These are phyloP conservation scores for Cystofilobasidium ferigula DNA, from an alignment of 768 basidiomycete species.

Conservation along the genomic window DNA sequence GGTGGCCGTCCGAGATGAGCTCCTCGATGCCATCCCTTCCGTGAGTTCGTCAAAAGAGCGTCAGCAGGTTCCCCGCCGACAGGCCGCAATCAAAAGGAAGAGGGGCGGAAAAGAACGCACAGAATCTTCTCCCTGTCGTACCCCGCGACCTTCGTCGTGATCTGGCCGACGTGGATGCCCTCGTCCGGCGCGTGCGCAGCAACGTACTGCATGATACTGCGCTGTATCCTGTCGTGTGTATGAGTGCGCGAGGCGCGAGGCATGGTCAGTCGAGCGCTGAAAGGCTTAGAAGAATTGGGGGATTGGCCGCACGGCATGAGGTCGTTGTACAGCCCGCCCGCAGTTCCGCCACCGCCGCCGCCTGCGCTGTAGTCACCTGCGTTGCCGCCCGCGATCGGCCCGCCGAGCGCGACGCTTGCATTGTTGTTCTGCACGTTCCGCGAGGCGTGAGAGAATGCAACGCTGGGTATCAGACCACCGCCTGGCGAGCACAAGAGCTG, in stretches of 20 bases:
- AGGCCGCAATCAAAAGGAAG: no score
- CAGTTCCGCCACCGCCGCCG: slow-evolving; percentile 48
- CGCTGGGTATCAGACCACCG: not conserved
- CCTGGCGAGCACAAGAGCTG: no score
- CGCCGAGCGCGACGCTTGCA: slow-evolving; percentile 27
- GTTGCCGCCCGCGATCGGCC: slow-evolving; percentile 51
- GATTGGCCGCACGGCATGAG: slow-evolving; percentile 7
- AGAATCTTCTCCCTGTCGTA: slow-evolving; percentile 7
- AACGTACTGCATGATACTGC: slow-evolving; percentile 20
- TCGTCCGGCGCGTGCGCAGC: slow-evolving; percentile 11
- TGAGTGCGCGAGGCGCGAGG: not conserved
- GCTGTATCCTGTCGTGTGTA: slow-evolving; percentile 14
- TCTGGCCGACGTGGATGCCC: slow-evolving; percentile 20
- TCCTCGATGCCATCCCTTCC: slow-evolving; percentile 56
- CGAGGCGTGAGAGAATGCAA: slow-evolving; percentile 26
- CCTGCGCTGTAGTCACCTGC: slow-evolving; percentile 58
- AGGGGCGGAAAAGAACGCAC: slow-evolving; percentile 6
- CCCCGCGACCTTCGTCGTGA: slow-evolving; percentile 11
- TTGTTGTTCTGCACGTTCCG: slow-evolving; percentile 36
- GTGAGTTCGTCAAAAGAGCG: not conserved
- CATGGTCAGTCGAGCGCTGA: not conserved
- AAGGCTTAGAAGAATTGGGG: not conserved
- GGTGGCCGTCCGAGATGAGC: slow-evolving; percentile 65
- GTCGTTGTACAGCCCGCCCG: slow-evolving; percentile 52
- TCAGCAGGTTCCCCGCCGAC: not conserved